phyloP scores from a whole-genome alignment of 305 asterid species.

The Fraxinus platypoda region DNA sequence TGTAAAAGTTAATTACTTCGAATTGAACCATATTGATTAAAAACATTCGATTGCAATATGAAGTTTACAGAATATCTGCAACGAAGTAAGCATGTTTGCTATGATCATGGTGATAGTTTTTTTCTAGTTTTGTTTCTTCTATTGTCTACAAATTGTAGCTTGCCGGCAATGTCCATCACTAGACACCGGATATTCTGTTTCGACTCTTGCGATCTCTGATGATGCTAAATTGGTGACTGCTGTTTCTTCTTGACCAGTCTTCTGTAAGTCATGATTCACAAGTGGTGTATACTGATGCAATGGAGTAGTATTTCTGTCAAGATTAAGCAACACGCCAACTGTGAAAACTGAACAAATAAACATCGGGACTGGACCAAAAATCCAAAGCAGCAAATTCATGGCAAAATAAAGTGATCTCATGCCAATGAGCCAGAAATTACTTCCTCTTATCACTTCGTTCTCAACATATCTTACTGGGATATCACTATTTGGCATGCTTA shows the following conservation, averaged over 20 bases:
- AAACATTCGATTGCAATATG: background rate
- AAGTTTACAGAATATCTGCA: background rate
- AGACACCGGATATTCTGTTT: background rate
- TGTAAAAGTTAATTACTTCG: background rate
- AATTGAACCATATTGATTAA: background rate
- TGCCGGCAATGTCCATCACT: background rate
- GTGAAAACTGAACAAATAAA: slow-evolving; percentile 42
- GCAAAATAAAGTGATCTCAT: slow-evolving; percentile 53
- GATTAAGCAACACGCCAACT: slow-evolving; percentile 37
- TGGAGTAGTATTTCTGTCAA: slow-evolving; percentile 46
- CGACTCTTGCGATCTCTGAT: background rate
- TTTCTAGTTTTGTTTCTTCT: background rate
- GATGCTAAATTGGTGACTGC: slow-evolving; percentile 7
- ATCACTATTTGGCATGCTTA: slow-evolving; percentile 61
- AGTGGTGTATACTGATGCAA: slow-evolving; percentile 33
- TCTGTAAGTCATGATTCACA: background rate
- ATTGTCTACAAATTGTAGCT: background rate
- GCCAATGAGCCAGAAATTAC: slow-evolving; percentile 54
- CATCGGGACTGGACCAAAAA: slow-evolving; percentile 76
- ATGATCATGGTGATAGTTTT: background rate
- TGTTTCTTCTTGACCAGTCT: slow-evolving; percentile 17
- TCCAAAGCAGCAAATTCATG: slow-evolving; percentile 49
- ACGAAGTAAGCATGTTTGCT: background rate
- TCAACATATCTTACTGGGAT: slow-evolving; percentile 32
- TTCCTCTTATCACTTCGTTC: slow-evolving; percentile 53